phyloP scores from a whole-genome alignment of 129 eudicot genomes.

The Dittrichia graveolens region DNA sequence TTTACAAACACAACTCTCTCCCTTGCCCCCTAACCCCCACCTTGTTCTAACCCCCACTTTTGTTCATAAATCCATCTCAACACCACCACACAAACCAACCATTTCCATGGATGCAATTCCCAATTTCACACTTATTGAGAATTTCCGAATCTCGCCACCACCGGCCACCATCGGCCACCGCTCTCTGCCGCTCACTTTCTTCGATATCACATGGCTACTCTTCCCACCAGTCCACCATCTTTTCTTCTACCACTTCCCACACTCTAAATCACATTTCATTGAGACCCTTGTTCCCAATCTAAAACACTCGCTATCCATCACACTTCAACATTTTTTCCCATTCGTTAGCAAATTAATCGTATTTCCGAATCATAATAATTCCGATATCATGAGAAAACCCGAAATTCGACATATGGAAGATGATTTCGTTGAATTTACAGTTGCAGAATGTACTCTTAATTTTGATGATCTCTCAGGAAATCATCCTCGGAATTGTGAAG shows the following conservation, averaged over 20 bases:
- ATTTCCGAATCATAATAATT: background rate
- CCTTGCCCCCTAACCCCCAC: constrained; percentile 17
- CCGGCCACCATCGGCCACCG: constrained; percentile 37
- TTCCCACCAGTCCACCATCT: constrained; percentile 46
- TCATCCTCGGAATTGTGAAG: constrained; percentile 40
- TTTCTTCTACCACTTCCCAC: constrained; percentile 47
- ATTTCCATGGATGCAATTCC: constrained; percentile 21
- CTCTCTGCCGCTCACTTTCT: constrained; percentile 45
- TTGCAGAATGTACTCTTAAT: constrained; percentile 44
- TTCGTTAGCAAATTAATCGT: background rate
- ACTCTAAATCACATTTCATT: constrained; percentile 36
- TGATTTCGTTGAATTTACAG: constrained; percentile 37
- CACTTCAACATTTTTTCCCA: constrained; percentile 29
- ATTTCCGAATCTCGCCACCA: constrained; percentile 39
- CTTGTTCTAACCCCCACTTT: constrained; percentile 11
- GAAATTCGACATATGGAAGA: constrained; percentile 36
- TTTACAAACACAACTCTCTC: background rate
- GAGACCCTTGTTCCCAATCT: constrained; percentile 42
- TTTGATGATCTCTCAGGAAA: constrained; percentile 40
- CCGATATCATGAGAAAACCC: constrained; percentile 32
- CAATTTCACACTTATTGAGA: constrained; percentile 33
- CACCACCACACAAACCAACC: background rate
- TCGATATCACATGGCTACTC: constrained; percentile 48
- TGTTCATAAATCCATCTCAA: constrained; percentile 1
- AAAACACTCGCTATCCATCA: constrained; percentile 44